These are phyloP conservation scores for Typha latifolia DNA, from an alignment of 176 grass and related monocot genomes.

Conservation along the genomic window DNA sequence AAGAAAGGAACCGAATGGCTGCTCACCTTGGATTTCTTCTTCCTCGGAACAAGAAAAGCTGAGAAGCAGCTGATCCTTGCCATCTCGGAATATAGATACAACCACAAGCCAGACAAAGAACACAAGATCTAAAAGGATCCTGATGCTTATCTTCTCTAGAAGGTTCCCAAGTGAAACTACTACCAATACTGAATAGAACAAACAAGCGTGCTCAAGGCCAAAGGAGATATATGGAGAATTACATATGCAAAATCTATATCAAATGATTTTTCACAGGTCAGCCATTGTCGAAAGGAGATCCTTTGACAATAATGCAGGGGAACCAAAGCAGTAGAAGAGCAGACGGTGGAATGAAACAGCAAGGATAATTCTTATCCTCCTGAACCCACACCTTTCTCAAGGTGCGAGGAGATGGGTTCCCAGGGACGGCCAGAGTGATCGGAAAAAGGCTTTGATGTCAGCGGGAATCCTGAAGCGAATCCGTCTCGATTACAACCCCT, in stretches of 20 bases:
- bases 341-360: slow-evolving; percentile 6
- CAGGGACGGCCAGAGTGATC: slow-evolving; percentile 58
- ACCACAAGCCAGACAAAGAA: background rate
- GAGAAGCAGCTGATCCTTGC: slow-evolving; percentile 55
- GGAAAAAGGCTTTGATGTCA: slow-evolving; percentile 12
- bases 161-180: no score
- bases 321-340: no score
- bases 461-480: slow-evolving; percentile 20
- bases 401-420: slow-evolving; percentile 24
- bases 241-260: background rate
- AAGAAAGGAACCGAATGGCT: background rate
- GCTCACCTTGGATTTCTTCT: slow-evolving; percentile 52
- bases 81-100: slow-evolving; percentile 29
- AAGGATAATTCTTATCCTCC: slow-evolving; percentile 20
- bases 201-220: background rate
- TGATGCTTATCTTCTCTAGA: no score
- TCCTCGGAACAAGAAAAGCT: slow-evolving; percentile 36
- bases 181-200: no score
- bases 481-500: slow-evolving; percentile 26
- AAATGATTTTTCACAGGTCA: slow-evolving; percentile 13
- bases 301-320: slow-evolving; percentile 7
- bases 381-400: slow-evolving; percentile 43
- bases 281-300: slow-evolving; percentile 72
- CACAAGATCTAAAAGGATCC: no score
- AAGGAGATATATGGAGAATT: background rate